Base-by-base conservation (phyloP, 108 stramenopile species). In the Chaetoceros tenuissimus region DNA sequence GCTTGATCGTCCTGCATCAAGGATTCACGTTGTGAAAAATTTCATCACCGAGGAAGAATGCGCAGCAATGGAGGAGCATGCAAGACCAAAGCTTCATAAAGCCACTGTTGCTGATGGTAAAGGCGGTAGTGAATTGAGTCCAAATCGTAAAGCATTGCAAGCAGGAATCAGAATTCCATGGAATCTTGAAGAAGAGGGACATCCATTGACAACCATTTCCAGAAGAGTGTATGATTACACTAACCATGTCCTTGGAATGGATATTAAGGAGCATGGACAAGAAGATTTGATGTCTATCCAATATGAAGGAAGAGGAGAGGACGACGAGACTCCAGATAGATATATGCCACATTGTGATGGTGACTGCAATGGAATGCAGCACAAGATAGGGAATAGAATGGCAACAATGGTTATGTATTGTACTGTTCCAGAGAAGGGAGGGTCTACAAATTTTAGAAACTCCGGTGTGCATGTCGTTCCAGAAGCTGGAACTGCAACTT, bases 391-490 rank as follows among this genome's bases (percentile, higher is more conserved):
- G 25, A 84, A 79, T 55, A 80, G 96, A 5, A 84, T 97, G 73
- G 94, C 96, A 2, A 95, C 96, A 28, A 86, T 95, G 69, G 90
- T 97, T 2, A 81, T 95, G 75, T 97, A 97, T 67, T 96, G 96
- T 57, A 75, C 84, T 8, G 65, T 87, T 0, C 89, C 96, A 5
- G 53, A 60, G 48, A 45, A 56, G 3, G 95, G 95, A 10, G 97
- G 95, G 2, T 85, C 84, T 27, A 97, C 96, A 55, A 89, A 89
- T 53, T 97, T 97, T 71, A 65, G 83, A 26, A 90, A 90, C 57
- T 67, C 92, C 16, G 75, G 78, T 48, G 66, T 95, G 0, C 89
- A 92, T 61, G 63, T 95, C 52, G 73, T 79, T 48, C 92, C 92
- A 55, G 71, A 65, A 59, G 48, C 51, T 52, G 83, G 85, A 48